These are phyloP conservation scores for Juncus inflexus DNA, from an alignment of 176 grass and related monocot genomes.

Conservation along the genomic window DNA sequence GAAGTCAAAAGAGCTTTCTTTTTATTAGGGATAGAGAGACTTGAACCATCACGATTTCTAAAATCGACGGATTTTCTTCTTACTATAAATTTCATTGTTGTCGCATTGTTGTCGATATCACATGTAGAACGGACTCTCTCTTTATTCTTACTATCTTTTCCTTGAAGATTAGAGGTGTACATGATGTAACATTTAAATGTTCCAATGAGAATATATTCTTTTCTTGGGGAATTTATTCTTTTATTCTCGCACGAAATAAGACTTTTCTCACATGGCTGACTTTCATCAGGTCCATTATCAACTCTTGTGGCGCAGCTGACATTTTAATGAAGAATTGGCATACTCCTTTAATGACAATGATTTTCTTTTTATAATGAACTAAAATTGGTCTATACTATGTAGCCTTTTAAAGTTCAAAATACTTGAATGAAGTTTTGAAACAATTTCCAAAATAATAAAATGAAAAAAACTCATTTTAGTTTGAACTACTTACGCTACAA, in stretches of 20 bases:
- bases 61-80: too few relatives aligned
- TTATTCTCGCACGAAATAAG: constrained; percentile 3
- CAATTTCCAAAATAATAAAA: background rate
- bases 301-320: too few relatives aligned
- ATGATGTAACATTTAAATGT: constrained; percentile 17
- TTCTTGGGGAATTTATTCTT: constrained; percentile 30
- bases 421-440: background rate
- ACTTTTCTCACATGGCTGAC: constrained; percentile 24
- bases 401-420: background rate
- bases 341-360: background rate
- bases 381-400: background rate
- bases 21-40: too few relatives aligned
- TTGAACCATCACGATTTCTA: too few relatives aligned
- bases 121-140: too few relatives aligned
- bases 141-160: too few relatives aligned
- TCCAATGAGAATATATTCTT: constrained; percentile 14
- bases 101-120: too few relatives aligned
- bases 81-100: too few relatives aligned
- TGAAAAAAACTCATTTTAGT: background rate
- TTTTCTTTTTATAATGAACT: constrained; percentile 4
- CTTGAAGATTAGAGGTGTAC: background rate
- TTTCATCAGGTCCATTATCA: background rate
- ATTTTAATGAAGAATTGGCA: too few relatives aligned
- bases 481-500: too few relatives aligned
- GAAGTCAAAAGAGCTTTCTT: too few relatives aligned